These are phyloP conservation scores for Calonectria naviculata DNA, from an alignment of 2,329 filamentous ascomycete genomes.

Conservation along the genomic window DNA sequence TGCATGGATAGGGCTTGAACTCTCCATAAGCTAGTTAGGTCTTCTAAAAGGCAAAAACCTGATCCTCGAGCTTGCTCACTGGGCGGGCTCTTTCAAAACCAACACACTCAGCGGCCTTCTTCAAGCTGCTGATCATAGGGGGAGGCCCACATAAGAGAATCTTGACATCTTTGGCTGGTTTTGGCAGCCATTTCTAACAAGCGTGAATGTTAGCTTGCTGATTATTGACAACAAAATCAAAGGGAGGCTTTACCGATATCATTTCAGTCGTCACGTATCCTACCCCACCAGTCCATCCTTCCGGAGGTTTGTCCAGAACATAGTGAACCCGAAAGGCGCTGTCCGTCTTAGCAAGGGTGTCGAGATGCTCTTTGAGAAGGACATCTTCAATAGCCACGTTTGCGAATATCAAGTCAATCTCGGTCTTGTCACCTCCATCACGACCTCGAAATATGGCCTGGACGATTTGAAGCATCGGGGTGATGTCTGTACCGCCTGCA, in stretches of 20 bases:
- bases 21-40: too few species aligned
- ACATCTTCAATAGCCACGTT: conserved; percentile 96
- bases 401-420: conserved; percentile 96
- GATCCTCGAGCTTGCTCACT: conserved; percentile 97
- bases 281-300: conserved; percentile 90
- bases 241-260: conserved; percentile 75
- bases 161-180: conserved; percentile 89
- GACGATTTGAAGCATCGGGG: conserved; percentile 97
- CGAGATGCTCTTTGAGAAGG: conserved; percentile 90
- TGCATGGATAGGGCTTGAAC: too few species aligned
- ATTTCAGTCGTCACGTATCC: conserved; percentile 97
- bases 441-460: conserved; percentile 89
- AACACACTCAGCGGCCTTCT: conserved; percentile 91
- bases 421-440: conserved; percentile 81
- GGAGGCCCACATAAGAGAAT: conserved; percentile 94
- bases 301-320: conserved; percentile 94
- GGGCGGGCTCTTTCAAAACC: conserved; percentile 93
- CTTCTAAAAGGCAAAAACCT: conserved; percentile 96
- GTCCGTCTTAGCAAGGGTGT: conserved; percentile 81
- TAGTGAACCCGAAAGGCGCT: conserved; percentile 89
- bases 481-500: conserved; percentile 96
- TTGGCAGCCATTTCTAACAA: conserved; percentile 78
- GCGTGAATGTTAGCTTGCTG: conserved; percentile 35
- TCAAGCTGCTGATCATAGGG: conserved; percentile 96
- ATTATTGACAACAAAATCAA: neutral